Evolutionary conservation across 768 basidiomycete genomes (phyloP).

Genomic region (Suillus subaureus): DNA sequence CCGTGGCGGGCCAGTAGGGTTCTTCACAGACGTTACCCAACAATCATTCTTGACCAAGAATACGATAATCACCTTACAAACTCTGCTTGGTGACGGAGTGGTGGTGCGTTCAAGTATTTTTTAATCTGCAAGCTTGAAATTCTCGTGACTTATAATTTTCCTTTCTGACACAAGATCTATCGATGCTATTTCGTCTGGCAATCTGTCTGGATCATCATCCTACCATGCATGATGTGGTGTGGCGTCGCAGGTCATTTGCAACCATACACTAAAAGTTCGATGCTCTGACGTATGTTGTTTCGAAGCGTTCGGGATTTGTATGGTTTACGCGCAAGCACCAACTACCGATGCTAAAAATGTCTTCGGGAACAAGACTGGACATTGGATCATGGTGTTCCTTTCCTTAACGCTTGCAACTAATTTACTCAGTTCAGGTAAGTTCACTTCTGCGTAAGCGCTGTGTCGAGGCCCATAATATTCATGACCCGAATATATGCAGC

Average conservation of each 20-base stretch:
- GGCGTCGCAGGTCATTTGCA: conserved; percentile 5
- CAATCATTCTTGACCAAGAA: conserved; percentile 27
- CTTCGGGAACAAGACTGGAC: conserved; percentile 9
- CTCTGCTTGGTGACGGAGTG: conserved; percentile 13
- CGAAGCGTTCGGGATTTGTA: conserved; percentile 5
- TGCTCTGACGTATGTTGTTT: not conserved
- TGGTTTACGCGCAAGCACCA: conserved; percentile 7
- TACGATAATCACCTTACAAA: conserved; percentile 19
- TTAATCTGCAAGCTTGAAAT: not conserved
- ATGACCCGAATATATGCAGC: conserved; percentile 1
- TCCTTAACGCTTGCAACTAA: conserved; percentile 10
- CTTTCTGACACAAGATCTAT: conserved; percentile 15
- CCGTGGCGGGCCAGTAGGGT: conserved; percentile 25
- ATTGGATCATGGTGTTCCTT: conserved; percentile 4
- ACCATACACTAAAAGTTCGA: not conserved
- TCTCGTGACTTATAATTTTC: not conserved
- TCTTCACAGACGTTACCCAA: conserved; percentile 24
- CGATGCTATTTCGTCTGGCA: conserved; percentile 12
- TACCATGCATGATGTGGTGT: conserved; percentile 13
- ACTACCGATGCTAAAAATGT: conserved; percentile 1
- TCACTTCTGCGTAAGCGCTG: not conserved
- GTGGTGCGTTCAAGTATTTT: conserved; percentile 7
- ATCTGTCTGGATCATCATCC: conserved; percentile 14
- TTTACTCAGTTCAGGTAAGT: not conserved
- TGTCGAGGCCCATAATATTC: not conserved